Evolutionary conservation across 208 protist species (phyloP).

Genomic region (Novymonas esmeraldas): DNA sequence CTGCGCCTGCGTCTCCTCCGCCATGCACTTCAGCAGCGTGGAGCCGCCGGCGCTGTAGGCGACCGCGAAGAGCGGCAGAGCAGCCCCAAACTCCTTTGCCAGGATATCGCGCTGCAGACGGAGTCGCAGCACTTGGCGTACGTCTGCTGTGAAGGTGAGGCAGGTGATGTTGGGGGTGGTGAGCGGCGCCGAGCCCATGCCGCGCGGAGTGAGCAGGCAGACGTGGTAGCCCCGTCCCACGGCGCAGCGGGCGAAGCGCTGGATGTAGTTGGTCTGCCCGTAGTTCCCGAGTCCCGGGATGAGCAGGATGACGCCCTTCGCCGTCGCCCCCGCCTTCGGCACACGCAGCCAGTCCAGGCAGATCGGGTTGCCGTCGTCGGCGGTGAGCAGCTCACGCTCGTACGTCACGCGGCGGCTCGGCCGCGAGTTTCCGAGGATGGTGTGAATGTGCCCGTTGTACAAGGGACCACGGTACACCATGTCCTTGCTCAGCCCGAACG

Average conservation of each 20-base stretch:
- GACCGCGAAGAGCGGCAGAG: slow-evolving; percentile 41
- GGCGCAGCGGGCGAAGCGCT: slow-evolving; percentile 31
- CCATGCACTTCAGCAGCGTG: slow-evolving; percentile 40
- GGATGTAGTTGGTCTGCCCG: slow-evolving; percentile 48
- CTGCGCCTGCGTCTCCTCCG: slow-evolving; percentile 35
- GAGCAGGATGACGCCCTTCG: slow-evolving; percentile 48
- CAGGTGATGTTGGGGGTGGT: slow-evolving; percentile 42
- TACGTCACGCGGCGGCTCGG: slow-evolving; percentile 33
- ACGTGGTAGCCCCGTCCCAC: slow-evolving; percentile 35
- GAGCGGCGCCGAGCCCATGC: slow-evolving; percentile 59
- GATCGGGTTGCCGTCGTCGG: slow-evolving; percentile 58
- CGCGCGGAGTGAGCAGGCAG: slow-evolving; percentile 61
- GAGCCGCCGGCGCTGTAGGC: slow-evolving; percentile 53
- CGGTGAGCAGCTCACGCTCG: slow-evolving; percentile 41
- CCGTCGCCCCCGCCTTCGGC: slow-evolving; percentile 11
- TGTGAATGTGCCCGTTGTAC: slow-evolving; percentile 64
- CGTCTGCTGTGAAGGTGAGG: slow-evolving; percentile 51
- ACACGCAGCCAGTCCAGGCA: slow-evolving; percentile 61
- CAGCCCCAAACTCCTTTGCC: slow-evolving; percentile 19
- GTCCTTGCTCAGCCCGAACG: slow-evolving; percentile 39
- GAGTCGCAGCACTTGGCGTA: slow-evolving; percentile 30
- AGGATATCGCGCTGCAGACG: slow-evolving; percentile 24
- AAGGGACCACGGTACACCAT: slow-evolving; percentile 57
- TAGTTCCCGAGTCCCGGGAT: slow-evolving; percentile 54
- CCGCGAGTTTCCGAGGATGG: slow-evolving; percentile 36